phyloP scores from a whole-genome alignment of 2,329 filamentous ascomycete genomes.

The Metarhizium rileyi region DNA sequence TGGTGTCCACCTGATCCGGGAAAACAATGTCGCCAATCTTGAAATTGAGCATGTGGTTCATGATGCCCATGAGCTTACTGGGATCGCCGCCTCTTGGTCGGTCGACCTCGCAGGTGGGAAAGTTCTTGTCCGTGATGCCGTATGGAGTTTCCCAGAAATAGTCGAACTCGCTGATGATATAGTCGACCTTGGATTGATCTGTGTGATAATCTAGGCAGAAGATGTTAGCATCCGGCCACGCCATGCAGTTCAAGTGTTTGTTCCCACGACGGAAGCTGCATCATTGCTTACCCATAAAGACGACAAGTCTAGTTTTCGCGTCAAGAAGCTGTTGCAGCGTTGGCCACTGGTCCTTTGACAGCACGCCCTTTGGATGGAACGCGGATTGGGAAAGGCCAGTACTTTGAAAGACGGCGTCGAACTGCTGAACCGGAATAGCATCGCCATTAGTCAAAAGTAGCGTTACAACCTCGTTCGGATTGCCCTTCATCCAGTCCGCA shows the following conservation, averaged over 20 bases:
- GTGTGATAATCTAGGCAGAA: conserved; percentile 45
- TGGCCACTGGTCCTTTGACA: conserved; percentile 51
- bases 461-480: conserved; percentile 53
- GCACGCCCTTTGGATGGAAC: conserved; percentile 37
- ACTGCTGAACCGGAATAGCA: conserved; percentile 42
- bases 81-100: conserved; percentile 40
- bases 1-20: conserved; percentile 20
- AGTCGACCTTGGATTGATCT: conserved; percentile 41
- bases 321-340: conserved; percentile 58
- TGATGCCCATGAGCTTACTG: conserved; percentile 32
- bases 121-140: conserved; percentile 48
- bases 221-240: background rate
- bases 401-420: conserved; percentile 42
- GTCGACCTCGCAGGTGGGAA: conserved; percentile 56
- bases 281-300: conserved; percentile 53
- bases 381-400: conserved; percentile 47
- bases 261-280: background rate
- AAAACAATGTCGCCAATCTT: conserved; percentile 24
- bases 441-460: conserved; percentile 55
- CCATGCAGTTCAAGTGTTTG: background rate
- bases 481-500: conserved; percentile 48
- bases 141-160: conserved; percentile 67
- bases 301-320: conserved; percentile 52
- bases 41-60: conserved; percentile 28
- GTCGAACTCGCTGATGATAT: conserved; percentile 53